Percentiles rank a stretch among this genome's conserved stretches.
Conservation (phyloP, 176 grass and related monocot species). For the Lolium rigidum region DNA sequence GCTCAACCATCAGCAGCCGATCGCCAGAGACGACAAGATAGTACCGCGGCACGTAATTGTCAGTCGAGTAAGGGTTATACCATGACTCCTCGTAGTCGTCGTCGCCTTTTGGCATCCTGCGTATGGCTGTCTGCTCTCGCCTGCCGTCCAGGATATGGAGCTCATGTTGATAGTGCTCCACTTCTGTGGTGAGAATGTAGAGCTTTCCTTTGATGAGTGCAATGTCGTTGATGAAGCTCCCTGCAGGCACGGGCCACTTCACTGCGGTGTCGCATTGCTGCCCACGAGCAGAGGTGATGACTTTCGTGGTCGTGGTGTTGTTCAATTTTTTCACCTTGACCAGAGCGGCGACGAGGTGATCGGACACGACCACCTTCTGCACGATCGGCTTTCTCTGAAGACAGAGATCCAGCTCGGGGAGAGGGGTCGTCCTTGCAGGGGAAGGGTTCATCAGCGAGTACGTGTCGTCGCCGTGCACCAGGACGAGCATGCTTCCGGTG, state of each 20-base stretch:
- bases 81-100: background rate
- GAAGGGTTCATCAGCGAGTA: background rate
- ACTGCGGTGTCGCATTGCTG: background rate
- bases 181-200: background rate
- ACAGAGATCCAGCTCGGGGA: background rate
- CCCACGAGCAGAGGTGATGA: background rate
- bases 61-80: background rate
- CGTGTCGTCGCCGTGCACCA: background rate
- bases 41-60: too few relatives aligned
- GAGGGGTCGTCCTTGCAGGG: accelerated
- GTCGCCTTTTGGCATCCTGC: background rate
- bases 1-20: background rate
- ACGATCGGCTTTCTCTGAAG: background rate
- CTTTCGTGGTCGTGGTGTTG: background rate
- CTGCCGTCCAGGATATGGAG: background rate
- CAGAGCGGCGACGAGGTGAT: background rate
- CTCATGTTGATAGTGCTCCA: background rate
- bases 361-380: background rate
- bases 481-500: background rate
- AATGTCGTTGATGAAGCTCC: background rate
- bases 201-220: conserved; percentile 4
- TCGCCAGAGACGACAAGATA: background rate
- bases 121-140: background rate
- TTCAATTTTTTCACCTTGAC: background rate
- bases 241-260: background rate